Evolutionary conservation across 306 rosid species (phyloP), one percentile per base, ranked within the genome.

Genomic region (Dicorynia guianensis): DNA sequence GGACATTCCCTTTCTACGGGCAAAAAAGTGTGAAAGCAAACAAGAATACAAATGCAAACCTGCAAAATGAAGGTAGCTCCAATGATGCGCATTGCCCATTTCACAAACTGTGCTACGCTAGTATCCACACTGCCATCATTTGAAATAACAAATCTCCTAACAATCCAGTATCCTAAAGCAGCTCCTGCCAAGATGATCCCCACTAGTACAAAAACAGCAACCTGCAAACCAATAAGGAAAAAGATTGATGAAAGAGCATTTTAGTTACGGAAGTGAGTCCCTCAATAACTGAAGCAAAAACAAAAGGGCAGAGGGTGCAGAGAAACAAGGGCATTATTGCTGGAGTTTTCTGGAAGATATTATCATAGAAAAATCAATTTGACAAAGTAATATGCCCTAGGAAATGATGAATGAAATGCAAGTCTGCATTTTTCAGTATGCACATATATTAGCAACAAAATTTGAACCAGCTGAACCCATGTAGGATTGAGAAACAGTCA

Each of bases 151-250:
- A 86, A 87, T 78, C 77, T 90, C 87, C 97, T 81, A 74, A 90
- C 96, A 75, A 88, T 88, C 97, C 93, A 93, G 79, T 74, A 93
- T 52, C 97, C 96, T 71, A 93, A 80, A 71, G 88, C 97, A 76
- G 93, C 93, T 82, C 96, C 96, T 18, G 86, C 86, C 70, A 87
- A 78, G 72, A 87, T 11, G 44, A 90, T 82, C 17, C 88, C 96
- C 86, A 88, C 80, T n/a, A 93, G 70, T 36, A 85, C 74, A 82
- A 88, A 84, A 69, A 90, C 19, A 19, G 87, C 82, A 74, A 90
- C 92, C 97, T 93, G 83, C 55, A 67, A 75, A 80, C 67, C 67
- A 80, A 64, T 19, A 42, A 59, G 58, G 50, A 36, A 25, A 65
- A 54, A 53, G 48, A 30, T 19, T 76, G 15, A 36, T 17, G 44